Evolutionary conservation across 495 filamentous ascomycete species (phyloP), one percentile per base, ranked within the genome.

Genomic region (Astrothelium subdiscretum): DNA sequence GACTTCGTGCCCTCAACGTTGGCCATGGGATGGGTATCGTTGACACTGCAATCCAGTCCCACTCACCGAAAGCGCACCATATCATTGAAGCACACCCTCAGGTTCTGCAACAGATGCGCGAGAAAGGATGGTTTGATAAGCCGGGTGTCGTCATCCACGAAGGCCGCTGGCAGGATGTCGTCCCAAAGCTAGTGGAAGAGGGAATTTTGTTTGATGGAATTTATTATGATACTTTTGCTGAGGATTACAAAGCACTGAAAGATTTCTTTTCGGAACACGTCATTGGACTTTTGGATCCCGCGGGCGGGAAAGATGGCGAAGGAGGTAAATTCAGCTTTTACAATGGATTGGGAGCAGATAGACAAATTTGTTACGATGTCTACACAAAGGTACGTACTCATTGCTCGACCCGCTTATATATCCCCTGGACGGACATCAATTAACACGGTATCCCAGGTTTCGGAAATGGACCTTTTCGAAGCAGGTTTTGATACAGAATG

Each of bases 11-110:
- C 2, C 81, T 98, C 15, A 97, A 98, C 68, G 83, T 98, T 60
- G 94, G 94, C 5, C 91, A 96, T 66, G 94, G 94, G 0, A 94
- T 98, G 90, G 94, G 94, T 18, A 97, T 98, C 52, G 84, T 97
- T 38, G 94, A 98, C 68, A 71, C 71, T n/a, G 84, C 90, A 72
- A 88, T 97, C 70, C 86, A 90, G 59, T 78, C 77, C 22, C 83
- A 83, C n/a, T 75, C 72, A 22, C 90, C 91, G 0, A 70, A 79
- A 0, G 70, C 73, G 3, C 92, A 76, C 51, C 74, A 98, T 73
- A 91, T 97, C 66, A 83, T 97, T 70, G 94, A 97, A 76, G 91
- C 95, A 10, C 95, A 98, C 67, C 86, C 89, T 0, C 83, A 82
- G 42, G 90, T 98, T 5, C 75, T 96, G 1, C 79, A 78, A 20